Conservation (phyloP, 2,329 filamentous ascomycete genomes). For the Rutstroemia sp. region DNA sequence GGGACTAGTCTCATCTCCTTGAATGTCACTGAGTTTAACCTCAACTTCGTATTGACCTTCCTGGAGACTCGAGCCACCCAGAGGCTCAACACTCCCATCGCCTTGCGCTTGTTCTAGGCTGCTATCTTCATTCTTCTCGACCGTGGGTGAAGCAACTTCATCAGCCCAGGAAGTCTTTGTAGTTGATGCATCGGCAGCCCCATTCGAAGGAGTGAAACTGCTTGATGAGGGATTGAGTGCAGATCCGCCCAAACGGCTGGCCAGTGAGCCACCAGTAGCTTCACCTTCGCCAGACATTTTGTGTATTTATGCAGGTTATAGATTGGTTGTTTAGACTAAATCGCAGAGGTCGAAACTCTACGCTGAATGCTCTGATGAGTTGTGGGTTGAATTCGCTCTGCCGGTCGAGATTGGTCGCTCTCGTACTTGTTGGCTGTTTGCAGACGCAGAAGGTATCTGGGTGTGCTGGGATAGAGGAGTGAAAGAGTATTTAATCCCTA, state of each 20-base stretch:
- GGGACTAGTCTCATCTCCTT: conserved; percentile 78
- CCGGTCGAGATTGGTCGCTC: no score
- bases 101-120: conserved; percentile 27
- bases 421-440: no score
- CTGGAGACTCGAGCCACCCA: conserved; percentile 44
- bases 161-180: conserved; percentile 33
- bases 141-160: conserved; percentile 30
- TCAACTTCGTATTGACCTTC: conserved; percentile 84
- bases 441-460: no score
- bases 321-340: neutral
- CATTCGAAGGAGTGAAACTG: neutral
- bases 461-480: no score
- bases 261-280: conserved; percentile 15
- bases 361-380: no score
- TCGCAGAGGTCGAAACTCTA: no score
- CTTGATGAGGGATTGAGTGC: neutral
- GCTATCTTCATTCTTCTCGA: conserved; percentile 9
- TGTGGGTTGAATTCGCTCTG: no score
- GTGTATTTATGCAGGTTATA: neutral
- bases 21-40: conserved; percentile 84
- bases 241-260: neutral
- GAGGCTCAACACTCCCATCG: conserved; percentile 38
- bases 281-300: conserved; percentile 19
- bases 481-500: no score
- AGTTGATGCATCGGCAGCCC: conserved; percentile 7